Base-by-base conservation (phyloP, 2,329 filamentous ascomycete genomes). In the Diaporthe aspalathi region DNA sequence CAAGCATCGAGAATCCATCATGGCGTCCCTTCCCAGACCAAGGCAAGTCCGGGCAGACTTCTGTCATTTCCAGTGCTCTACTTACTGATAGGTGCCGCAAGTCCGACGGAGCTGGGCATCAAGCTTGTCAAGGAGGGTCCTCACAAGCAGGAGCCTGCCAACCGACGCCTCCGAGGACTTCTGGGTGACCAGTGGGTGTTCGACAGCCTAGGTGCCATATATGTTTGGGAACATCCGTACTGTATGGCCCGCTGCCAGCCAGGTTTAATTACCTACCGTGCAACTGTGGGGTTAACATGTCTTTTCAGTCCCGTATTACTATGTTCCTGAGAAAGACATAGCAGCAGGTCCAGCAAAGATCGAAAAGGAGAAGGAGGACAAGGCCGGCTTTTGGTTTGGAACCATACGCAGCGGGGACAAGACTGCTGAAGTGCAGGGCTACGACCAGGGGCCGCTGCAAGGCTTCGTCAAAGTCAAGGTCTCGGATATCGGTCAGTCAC, bases 181-280 rank as follows among this genome's bases (percentile, higher is more conserved):
- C 73, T 81, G 40, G 76, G 75, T 56, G 77, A 75, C 14, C 65
- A 65, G 22, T 78, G 77, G 72, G 70, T 82, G 24, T 79, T 79
- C 12, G 81, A 82, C 70, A 80, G 78, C 6, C 78, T 78, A 1
- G 71, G 74, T 4, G 79, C 80, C 20, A 62, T 77, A n/a, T 80
- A 76, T 27, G 78, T 83, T 53, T 82, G 80, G 81, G 81, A 82
- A 72, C 78, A 80, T 50, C 73, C 72, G 17, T 79, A 77, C 63
- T 81, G 76, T 76, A 50, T 56, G 75, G 72, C 29, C 7, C 32
- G 5, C 32, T n/a, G 32, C 22, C 9, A 6, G 12, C 22, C 63
- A 53, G 38, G 5, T 6, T 20, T 32, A n/a, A n/a, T n/a, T n/a
- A 7, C 43, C 29, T 12, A n/a, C n/a, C 27, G 40, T 22, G n/a